A percentile compares a stretch with the other conserved stretches of the same genome.
Conservation (phyloP, 768 basidiomycete species). For the Mycena vitilis region DNA sequence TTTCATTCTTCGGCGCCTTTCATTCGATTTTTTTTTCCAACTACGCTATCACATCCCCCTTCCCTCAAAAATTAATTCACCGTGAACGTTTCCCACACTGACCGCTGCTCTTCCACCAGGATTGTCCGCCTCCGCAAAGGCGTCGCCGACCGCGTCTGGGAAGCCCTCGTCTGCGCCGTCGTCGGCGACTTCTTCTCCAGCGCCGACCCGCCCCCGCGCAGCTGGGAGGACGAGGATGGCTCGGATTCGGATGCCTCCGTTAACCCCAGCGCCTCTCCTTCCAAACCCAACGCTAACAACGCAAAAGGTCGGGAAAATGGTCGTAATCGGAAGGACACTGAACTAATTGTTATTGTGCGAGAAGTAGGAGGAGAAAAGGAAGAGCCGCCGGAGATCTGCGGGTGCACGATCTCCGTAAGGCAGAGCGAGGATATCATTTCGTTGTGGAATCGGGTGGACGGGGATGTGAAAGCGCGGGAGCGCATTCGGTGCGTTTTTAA, state of each 20-base stretch:
- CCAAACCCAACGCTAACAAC: no score
- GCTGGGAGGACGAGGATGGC: slow-evolving; percentile 52
- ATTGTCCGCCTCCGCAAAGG: slow-evolving; percentile 94
- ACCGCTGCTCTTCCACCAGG: no score
- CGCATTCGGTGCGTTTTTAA: slow-evolving; percentile 79
- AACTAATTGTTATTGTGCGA: no score
- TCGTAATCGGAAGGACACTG: no score
- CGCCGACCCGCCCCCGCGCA: background rate
- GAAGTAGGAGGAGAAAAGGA: slow-evolving; percentile 3
- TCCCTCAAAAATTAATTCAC: no score
- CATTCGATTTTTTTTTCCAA: no score
- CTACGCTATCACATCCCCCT: no score
- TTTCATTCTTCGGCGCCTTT: no score
- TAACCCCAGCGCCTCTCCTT: no score
- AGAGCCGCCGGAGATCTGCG: slow-evolving; percentile 85
- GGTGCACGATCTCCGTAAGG: slow-evolving; percentile 93
- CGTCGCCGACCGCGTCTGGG: slow-evolving; percentile 91
- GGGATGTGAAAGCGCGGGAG: slow-evolving; percentile 79
- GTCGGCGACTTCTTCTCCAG: slow-evolving; percentile 69
- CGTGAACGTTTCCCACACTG: no score
- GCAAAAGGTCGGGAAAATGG: no score
- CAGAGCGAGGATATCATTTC: slow-evolving; percentile 95
- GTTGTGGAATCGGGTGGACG: slow-evolving; percentile 90
- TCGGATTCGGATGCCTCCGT: slow-evolving; percentile 45
- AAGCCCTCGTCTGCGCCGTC: slow-evolving; percentile 86